Base-by-base conservation (phyloP, 202 grass and related monocot genomes). In the Setaria italica region DNA sequence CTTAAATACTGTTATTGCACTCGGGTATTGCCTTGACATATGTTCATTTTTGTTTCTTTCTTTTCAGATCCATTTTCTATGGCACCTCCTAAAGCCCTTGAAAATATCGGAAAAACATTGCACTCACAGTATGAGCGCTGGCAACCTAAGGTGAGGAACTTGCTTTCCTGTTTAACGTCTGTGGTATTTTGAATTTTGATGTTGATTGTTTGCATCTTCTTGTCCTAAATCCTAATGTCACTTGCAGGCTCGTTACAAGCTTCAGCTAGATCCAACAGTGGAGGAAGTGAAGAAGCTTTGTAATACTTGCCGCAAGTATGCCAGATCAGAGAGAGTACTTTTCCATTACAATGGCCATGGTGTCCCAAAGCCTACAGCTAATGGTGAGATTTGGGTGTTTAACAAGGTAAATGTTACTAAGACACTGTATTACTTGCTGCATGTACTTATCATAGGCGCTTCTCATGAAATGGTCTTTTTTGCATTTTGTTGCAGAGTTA, bases 341-440 rank as follows among this genome's bases (percentile, higher is more conserved):
- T 99, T 99, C 80, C 97, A 99, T 84, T 99, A 99, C 57, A 99
- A 99, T 90, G 97, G 97, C 62, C 97, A 99, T 34, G 97, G 97
- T 57, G 97, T 99, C 67, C 97, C 94, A 86, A 99, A 92, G 63
- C 97, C 97, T 64, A 99, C 97, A 55, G 69, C 90, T 53, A 99
- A 97, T 91, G 91, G 94, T 63, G 97, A 99, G 87, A 94, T 99
- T 91, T 99, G 97, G 97, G 94, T 99, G 58, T 99, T 99, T 90
- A 99, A 99, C 66, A 99, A 97, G 92, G 94, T 99, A 77, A 94
- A 85, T 79, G 62, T 78, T 76, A 45, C 43, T 41, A 85, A 47
- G 14, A 13, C 14, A 47, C 30, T 80, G 37, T 39, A 87, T 76
- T 85, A 42, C 30, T 87, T 82, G 67, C 65, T 70, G 4, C 65